A percentile compares a stretch with the other conserved stretches of the same genome.
Conservation (phyloP, 768 basidiomycete species). For the Dentipellis sp. region DNA sequence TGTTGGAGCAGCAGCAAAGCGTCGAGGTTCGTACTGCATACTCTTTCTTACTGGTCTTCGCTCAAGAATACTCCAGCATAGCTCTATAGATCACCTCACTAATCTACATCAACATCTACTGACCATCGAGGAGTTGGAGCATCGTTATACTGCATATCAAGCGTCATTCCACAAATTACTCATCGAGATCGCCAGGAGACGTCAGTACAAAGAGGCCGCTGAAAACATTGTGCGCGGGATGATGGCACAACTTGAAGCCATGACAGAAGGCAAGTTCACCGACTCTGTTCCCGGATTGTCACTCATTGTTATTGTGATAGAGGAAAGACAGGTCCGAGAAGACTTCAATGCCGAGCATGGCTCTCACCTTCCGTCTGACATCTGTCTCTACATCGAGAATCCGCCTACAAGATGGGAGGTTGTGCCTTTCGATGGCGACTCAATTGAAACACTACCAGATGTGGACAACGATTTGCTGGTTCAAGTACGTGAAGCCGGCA, state of each 20-base stretch:
- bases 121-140: constrained; percentile 54
- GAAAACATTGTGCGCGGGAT: constrained; percentile 60
- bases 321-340: constrained; percentile 55
- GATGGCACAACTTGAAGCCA: constrained; percentile 51
- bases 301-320: constrained; percentile 27
- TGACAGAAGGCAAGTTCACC: constrained; percentile 48
- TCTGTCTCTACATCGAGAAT: constrained; percentile 72
- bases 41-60: not conserved
- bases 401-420: constrained; percentile 68
- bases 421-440: constrained; percentile 44
- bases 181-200: constrained; percentile 61
- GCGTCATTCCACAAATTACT: constrained; percentile 67
- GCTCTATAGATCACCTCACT: constrained; percentile 44
- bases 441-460: constrained; percentile 49
- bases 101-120: constrained; percentile 52
- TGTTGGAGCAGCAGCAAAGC: constrained; percentile 59
- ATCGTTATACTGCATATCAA: constrained; percentile 61
- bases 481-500: constrained; percentile 31
- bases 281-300: not conserved
- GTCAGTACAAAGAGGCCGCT: constrained; percentile 54
- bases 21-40: constrained; percentile 44
- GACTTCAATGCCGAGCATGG: constrained; percentile 71
- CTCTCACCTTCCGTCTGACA: constrained; percentile 64
- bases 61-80: constrained; percentile 25
- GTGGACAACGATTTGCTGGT: constrained; percentile 50